phyloP scores from a whole-genome alignment of 257 asterid species.

The Ballota nigra region DNA sequence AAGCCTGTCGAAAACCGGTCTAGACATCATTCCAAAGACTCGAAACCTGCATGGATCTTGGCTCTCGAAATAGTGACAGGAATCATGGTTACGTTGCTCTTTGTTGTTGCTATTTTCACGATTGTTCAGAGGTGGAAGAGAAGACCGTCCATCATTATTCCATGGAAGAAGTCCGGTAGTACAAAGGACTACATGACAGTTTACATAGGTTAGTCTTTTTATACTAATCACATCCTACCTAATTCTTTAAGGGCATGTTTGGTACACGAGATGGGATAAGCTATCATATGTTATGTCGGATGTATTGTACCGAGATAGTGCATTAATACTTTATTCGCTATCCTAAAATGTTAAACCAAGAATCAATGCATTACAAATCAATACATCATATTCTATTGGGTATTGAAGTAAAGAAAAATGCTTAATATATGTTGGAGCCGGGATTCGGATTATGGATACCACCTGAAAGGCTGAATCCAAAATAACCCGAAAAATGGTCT shows the following conservation, averaged over 20 bases:
- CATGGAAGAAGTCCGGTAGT: constrained; percentile 88
- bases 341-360: neutral
- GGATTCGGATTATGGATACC: neutral
- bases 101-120: constrained; percentile 56
- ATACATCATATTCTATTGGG: neutral
- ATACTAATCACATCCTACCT: neutral
- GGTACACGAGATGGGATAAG: neutral
- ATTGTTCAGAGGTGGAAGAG: constrained; percentile 60
- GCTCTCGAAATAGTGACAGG: constrained; percentile 78
- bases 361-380: neutral
- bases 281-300: neutral
- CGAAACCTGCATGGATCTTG: constrained; percentile 83
- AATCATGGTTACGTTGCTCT: constrained; percentile 59
- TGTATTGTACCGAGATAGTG: neutral
- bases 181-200: constrained; percentile 57
- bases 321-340: no score
- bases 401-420: neutral
- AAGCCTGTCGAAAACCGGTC: constrained; percentile 41
- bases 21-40: constrained; percentile 40
- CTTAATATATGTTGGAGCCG: neutral
- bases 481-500: neutral
- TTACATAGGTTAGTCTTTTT: constrained; percentile 59
- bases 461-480: neutral
- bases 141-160: constrained; percentile 66
- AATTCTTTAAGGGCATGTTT: neutral